Evolutionary conservation across 805 yeast genomes (phyloP), one percentile per base, ranked within the genome.

Genomic region (Yarrowia sp.): DNA sequence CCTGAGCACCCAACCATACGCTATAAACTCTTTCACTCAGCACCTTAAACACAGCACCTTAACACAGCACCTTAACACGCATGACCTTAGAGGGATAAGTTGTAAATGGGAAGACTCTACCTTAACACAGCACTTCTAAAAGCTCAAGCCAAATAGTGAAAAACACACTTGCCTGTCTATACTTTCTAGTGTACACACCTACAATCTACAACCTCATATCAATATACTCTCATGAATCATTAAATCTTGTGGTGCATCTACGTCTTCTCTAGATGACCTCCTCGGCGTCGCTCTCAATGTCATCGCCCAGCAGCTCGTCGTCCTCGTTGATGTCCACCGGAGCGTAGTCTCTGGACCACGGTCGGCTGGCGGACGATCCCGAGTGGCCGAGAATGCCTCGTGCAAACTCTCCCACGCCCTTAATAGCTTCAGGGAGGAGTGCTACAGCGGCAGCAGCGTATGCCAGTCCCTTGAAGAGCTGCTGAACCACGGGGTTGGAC

Each of bases 241-340:
- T 28, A 28, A 42, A n/a, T 55, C 61, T 41, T 31, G 9, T 13
- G 9, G 31, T 53, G 31, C 61, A 55, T 55, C 47, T 55, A 41
- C n/a, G n/a, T 55, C 17, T 41, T 17, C 43, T 70, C 39, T 69
- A 70, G 38, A 44, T 51, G 28, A 65, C 67, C 22, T 67, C 68
- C 22, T 66, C 69, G 47, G 68, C 69, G 11, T 68, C 73, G 14
- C 68, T 69, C 55, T 68, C 70, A 31, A 65, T 60, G 15, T 64
- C 68, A 36, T 72, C 75, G n/a, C 71, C 71, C 2, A 72, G 66
- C 33, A 75, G 67, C 66, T 73, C 76, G 28, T 72, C 76, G 47
- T 72, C 73, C 53, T 71, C 76, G 67, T 74, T 72, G 48, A 74
- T 72, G 17, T 71, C 73, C 48, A 74, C 76, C 55, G 74, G 74